Conservation (phyloP, 305 asterid species). For the Fraxinus greggii region DNA sequence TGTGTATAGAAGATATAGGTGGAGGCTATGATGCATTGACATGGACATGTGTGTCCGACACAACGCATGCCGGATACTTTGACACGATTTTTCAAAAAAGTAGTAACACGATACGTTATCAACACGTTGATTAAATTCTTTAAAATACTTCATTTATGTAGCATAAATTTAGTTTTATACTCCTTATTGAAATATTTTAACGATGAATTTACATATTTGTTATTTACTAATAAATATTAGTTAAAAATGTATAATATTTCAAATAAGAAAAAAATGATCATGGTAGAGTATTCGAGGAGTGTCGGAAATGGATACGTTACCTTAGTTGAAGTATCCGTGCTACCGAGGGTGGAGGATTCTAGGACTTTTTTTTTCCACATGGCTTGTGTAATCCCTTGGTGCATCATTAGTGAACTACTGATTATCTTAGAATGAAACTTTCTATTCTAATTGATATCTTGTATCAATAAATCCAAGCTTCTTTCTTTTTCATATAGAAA, state of each 20-base stretch:
- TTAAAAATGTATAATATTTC: neutral
- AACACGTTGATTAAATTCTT: neutral
- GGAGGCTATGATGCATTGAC: neutral
- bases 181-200: neutral
- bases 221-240: neutral
- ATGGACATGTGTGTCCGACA: too few species aligned
- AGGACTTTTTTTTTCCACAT: neutral
- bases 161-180: neutral
- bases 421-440: slow-evolving; percentile 9
- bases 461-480: neutral
- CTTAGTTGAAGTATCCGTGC: neutral
- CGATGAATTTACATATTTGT: neutral
- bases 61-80: too few species aligned
- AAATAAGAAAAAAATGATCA: neutral
- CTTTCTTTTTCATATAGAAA: slow-evolving; percentile 2
- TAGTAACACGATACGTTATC: too few species aligned
- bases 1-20: neutral
- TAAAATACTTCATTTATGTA: neutral
- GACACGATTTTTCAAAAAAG: neutral
- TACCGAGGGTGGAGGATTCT: neutral
- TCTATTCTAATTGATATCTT: neutral
- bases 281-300: neutral
- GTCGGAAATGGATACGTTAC: neutral
- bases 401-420: slow-evolving; percentile 5
- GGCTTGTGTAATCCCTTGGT: neutral